phyloP scores from a whole-genome alignment of 495 filamentous ascomycete genomes.

The Aspergillus homomorphus region DNA sequence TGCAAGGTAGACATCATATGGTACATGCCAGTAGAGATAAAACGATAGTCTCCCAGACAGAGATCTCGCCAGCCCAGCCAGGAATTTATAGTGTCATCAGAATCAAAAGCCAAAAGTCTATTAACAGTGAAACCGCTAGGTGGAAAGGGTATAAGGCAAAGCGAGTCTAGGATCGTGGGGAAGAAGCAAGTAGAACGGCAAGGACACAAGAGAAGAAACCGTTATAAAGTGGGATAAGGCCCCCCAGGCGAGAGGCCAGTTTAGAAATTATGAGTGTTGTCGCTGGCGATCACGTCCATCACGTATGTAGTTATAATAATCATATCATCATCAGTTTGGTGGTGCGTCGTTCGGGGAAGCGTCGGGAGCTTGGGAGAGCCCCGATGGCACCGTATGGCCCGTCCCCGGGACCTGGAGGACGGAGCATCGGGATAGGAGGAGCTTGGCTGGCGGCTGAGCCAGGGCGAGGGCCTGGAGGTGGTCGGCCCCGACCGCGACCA shows the following conservation, averaged over 20 bases:
- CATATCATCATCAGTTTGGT: conserved; percentile 88
- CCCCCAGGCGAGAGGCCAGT: not conserved
- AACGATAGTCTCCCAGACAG: no score
- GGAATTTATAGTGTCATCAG: no score
- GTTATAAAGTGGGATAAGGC: not conserved
- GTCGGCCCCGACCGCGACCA: conserved; percentile 24
- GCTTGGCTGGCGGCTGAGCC: conserved; percentile 2
- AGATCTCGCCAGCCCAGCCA: no score
- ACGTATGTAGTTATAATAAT: conserved; percentile 16
- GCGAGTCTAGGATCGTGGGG: not conserved
- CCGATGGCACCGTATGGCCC: conserved; percentile 20
- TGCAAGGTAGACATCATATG: no score
- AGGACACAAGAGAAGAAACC: not conserved
- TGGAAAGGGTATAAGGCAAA: not conserved
- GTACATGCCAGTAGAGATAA: no score
- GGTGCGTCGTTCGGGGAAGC: conserved; percentile 70
- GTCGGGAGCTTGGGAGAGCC: conserved; percentile 33
- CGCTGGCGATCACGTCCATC: conserved; percentile 2
- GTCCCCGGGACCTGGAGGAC: conserved; percentile 26
- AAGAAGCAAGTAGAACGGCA: not conserved
- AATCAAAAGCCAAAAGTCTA: not conserved
- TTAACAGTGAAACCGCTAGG: not conserved
- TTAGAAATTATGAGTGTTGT: not conserved
- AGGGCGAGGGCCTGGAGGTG: conserved; percentile 5
- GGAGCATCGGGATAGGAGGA: conserved; percentile 2